Evolutionary conservation across 2,329 filamentous ascomycete genomes (phyloP), one percentile per base, ranked within the genome.

Genomic region (Epichloe sp.): DNA sequence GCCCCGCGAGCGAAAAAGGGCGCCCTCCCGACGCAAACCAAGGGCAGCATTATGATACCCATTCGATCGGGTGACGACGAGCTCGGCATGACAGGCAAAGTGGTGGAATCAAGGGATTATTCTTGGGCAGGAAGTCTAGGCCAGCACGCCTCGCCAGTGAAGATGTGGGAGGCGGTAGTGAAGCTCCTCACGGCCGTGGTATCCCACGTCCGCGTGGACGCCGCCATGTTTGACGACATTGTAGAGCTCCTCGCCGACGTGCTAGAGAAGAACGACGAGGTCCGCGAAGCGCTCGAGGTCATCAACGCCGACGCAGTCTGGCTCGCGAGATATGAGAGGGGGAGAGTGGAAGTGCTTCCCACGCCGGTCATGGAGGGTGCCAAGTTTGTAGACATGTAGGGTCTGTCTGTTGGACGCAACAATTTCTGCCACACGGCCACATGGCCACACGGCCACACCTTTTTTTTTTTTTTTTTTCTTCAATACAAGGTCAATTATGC

Each of bases 301-400:
- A 68, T 84, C 49, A 89, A 91, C 63, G 71, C 75, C 1, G 87
- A 93, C 69, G 83, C 85, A 1, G 83, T 93, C 4, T 94, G 88
- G 88, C 66, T 91, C 56, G 71, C 72, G 41, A 65, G 78, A 60
- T 76, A 77, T 51, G 68, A 76, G 58, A 64, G 65, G 50, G 50
- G 73, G 75, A 10, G 66, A 53, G 59, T 71, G 37, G 59, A 68
- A 49, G 59, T 58, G 54, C 57, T 63, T 51, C 61, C 64, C 41
- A 64, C 61, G 11, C 75, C 75, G 8, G 57, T 63, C 21, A 58
- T 76, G 57, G 68, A 74, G 5, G 74, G 72, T 0, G 60, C 68
- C 42, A 58, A 56, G 4, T 76, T 77, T 59, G 51, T 58, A 21
- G 54, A 57, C 17, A 61, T 69, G 60, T 51, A 53, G 15, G 31